phyloP scores from a whole-genome alignment of 106 monocot genomes.

The Vanilla planifolia region DNA sequence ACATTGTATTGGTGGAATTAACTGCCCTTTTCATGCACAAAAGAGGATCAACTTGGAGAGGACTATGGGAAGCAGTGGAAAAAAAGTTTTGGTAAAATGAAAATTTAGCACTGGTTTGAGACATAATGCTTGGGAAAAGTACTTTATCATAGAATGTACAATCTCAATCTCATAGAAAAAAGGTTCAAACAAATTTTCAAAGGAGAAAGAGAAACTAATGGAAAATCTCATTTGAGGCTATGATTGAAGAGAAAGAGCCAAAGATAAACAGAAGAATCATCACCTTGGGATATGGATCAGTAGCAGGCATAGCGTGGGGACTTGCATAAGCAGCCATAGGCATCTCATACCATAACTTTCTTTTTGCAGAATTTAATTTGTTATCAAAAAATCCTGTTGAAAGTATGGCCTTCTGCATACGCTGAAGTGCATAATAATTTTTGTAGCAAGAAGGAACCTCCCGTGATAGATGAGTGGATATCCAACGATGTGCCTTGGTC shows the following conservation, averaged over 20 bases:
- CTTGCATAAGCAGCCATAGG: conserved; percentile 7
- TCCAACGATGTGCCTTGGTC: conserved; percentile 7
- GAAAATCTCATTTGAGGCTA: not conserved
- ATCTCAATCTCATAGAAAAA: not conserved
- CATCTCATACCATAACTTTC: not conserved
- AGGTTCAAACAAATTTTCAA: not conserved
- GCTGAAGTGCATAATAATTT: not conserved
- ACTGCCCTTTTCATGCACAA: too few species aligned
- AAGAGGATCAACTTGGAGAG: too few species aligned
- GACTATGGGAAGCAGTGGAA: too few species aligned
- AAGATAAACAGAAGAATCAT: not conserved
- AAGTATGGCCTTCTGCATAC: conserved; percentile 16
- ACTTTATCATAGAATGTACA: too few species aligned
- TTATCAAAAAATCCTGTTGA: conserved; percentile 32
- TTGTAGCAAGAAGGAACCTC: conserved; percentile 13
- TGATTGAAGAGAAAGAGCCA: not conserved
- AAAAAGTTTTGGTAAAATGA: too few species aligned
- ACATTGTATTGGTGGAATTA: too few species aligned
- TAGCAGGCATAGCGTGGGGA: conserved; percentile 35
- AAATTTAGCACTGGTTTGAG: too few species aligned
- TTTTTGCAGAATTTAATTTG: conserved; percentile 5
- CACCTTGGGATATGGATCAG: conserved; percentile 58
- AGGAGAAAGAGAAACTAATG: not conserved
- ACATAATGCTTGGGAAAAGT: too few species aligned
- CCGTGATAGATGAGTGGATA: conserved; percentile 7